These are phyloP conservation scores for Saturnispora bothae DNA, from an alignment of 805 yeast genomes.

Conservation along the genomic window DNA sequence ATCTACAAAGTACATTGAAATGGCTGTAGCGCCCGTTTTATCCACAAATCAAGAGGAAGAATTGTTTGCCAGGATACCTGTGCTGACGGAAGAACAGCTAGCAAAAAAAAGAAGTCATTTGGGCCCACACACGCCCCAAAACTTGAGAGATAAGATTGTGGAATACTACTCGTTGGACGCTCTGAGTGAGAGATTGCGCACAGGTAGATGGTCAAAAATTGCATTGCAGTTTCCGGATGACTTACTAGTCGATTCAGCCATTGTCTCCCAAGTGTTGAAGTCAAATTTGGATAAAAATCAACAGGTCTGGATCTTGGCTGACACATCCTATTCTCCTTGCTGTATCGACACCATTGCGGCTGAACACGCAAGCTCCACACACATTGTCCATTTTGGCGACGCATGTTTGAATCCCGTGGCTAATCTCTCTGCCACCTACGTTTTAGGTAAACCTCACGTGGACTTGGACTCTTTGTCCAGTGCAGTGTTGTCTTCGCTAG, in stretches of 20 bases:
- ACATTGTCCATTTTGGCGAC: slow-evolving; percentile 88
- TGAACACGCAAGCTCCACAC: slow-evolving; percentile 77
- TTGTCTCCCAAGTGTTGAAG: slow-evolving; percentile 49
- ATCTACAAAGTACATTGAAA: not conserved
- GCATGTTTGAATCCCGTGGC: slow-evolving; percentile 80
- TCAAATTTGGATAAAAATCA: slow-evolving; percentile 23
- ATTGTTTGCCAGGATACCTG: slow-evolving; percentile 29
- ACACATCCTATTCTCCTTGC: slow-evolving; percentile 90
- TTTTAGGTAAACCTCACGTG: slow-evolving; percentile 60
- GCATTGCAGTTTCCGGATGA: slow-evolving; percentile 89
- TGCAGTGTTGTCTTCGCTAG: slow-evolving; percentile 33
- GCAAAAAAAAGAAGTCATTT: slow-evolving; percentile 17
- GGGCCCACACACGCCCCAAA: slow-evolving; percentile 20
- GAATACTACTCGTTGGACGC: slow-evolving; percentile 43
- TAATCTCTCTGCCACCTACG: slow-evolving; percentile 64
- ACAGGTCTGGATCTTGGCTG: slow-evolving; percentile 75
- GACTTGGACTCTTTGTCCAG: slow-evolving; percentile 31
- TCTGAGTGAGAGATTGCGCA: slow-evolving; percentile 17
- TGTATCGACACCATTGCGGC: slow-evolving; percentile 97
- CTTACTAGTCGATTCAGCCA: slow-evolving; percentile 67
- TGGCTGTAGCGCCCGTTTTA: slow-evolving; percentile 41
- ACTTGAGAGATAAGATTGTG: slow-evolving; percentile 27
- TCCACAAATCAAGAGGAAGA: slow-evolving; percentile 66
- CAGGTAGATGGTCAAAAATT: slow-evolving; percentile 34
- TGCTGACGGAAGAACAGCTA: slow-evolving; percentile 19